Base-by-base conservation (phyloP, 257 asterid species). In the Paulownia fortunei region DNA sequence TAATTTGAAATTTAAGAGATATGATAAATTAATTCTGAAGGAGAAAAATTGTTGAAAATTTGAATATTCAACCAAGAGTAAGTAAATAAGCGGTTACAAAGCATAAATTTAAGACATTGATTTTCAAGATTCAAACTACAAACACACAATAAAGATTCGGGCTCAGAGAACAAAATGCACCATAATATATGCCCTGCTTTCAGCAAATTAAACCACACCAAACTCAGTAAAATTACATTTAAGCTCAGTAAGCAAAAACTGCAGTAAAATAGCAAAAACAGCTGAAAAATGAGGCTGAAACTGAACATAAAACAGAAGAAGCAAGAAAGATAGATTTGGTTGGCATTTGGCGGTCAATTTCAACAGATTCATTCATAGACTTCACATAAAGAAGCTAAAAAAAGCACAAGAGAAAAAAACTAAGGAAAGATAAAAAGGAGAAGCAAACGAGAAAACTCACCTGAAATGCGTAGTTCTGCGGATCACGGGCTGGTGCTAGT, bases 401-500 rank as follows among this genome's bases (percentile, higher is more conserved):
- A 42, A 74, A 64, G 52, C 15, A 16, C 34, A 44, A 10, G 68
- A 67, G 19, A 8, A 24, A 66, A 63, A 61, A 61, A 24, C 49
- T 26, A 74, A 65, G 64, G 54, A 70, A 74, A 74, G 69, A 51
- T 13, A 51, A 3, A 52, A 42, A 69, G 27, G 76, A 24, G 51
- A 62, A 74, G 80, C 66, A 62, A 80, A 55, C 39, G 76, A 47
- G 58, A 27, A 52, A 18, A 71, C n/a, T 85, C 86, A 86, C 92
- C 92, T 75, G 83, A 86, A 84, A 56, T 49, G 64, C 62, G 86
- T 24, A 81, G 84, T 21, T 68, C 15, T 64, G 49, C 66, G 63
- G 89, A 80, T 84, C 90, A 80, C 87, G 86, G 83, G 88, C 51
- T 52, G 79, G 80, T 73, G 77, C 69, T 19, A 67, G 66, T 26